Base-by-base conservation (phyloP, 805 yeast genomes). In the Ogataea neopini region DNA sequence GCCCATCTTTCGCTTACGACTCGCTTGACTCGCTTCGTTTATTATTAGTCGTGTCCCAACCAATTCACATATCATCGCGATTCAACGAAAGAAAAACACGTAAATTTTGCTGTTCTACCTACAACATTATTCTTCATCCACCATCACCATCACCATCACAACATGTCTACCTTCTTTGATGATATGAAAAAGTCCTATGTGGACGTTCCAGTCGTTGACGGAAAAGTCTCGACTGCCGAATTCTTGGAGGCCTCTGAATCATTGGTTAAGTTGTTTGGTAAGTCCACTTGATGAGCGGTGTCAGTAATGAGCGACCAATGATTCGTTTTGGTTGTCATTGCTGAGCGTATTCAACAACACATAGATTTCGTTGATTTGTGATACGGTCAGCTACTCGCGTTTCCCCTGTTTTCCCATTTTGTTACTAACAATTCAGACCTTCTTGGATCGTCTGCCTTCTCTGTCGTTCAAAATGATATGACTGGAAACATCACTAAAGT, bases 161-260 rank as follows among this genome's bases (percentile, higher is more conserved):
- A 47, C 35, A 79, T 82, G 87, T 70, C 83, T 57, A 86, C 95
- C 6, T 90, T 86, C 71, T 90, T 89, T 61, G 96, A 88, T 69
- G 81, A 80, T 56, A 79, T 83, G 79, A 81, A 83, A 62, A 75
- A 73, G 65, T 82, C 89, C 59, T 89, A 86, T 68, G 77, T 74
- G 58, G 94, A 86, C 60, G 95, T 89, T 44, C 78, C 87, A 23
- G 74, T 86, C 52, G 64, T 69, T 38, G 83, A 79, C 50, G 74
- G 74, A 48, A 81, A 86, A 66, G 74, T 89, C 62, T 73, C 84
- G 59, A 88, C 97, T 14, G 70, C 83, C 15, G 83, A 81, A 59
- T 89, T 89, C 61, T 75, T 89, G 53, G 88, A 82, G 62, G 96
- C 97, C 11, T 74, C 94, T 15, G 94, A 84, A 69, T 84, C 95